Evolutionary conservation across 805 yeast genomes (phyloP).

Genomic region (Saccharomyces eubayanus): DNA sequence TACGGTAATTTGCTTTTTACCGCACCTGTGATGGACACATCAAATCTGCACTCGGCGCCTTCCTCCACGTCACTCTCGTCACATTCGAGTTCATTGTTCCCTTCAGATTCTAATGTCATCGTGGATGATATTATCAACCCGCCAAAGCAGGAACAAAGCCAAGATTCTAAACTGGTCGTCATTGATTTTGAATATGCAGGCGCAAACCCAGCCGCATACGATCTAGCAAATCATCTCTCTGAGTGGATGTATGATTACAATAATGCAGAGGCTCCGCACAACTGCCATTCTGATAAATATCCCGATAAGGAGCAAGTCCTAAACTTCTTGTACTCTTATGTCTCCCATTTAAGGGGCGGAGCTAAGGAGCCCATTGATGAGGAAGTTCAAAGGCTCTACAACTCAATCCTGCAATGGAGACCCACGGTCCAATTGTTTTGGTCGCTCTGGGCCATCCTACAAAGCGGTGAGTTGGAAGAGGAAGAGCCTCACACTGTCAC

Average conservation of each 20-base stretch:
- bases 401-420: constrained; percentile 71
- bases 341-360: constrained; percentile 43
- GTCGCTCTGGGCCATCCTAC: constrained; percentile 90
- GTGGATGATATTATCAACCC: constrained; percentile 31
- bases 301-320: constrained; percentile 64
- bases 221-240: constrained; percentile 84
- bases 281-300: constrained; percentile 41
- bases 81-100: constrained; percentile 24
- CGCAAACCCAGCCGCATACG: constrained; percentile 80
- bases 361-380: constrained; percentile 32
- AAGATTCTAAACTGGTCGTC: constrained; percentile 73
- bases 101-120: constrained; percentile 21
- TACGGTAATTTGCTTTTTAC: constrained; percentile 80
- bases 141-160: constrained; percentile 34
- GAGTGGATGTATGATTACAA: constrained; percentile 95
- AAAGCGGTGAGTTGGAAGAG: constrained; percentile 41
- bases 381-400: constrained; percentile 45
- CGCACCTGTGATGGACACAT: constrained; percentile 39
- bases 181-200: constrained; percentile 97
- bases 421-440: constrained; percentile 71
- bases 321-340: constrained; percentile 69
- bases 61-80: constrained; percentile 10
- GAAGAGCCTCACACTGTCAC: background rate
- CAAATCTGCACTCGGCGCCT: constrained; percentile 3
- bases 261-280: constrained; percentile 43